Evolutionary conservation across 2,329 filamentous ascomycete genomes (phyloP).

Genomic region (Colletotrichum sojae): DNA sequence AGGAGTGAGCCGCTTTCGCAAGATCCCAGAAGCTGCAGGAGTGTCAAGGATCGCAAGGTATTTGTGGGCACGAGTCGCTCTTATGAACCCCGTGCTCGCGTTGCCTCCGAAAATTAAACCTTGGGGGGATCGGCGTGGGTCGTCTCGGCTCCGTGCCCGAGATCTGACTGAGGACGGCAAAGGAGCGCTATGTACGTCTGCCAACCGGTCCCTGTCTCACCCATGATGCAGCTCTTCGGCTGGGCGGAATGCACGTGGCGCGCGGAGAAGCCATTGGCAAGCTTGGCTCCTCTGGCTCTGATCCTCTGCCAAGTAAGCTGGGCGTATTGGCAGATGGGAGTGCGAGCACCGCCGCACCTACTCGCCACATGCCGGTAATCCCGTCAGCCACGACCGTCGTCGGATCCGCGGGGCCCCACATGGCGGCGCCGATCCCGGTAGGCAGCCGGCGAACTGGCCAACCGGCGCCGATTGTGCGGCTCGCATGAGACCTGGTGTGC

Average conservation of each 20-base stretch:
- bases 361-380: neutral
- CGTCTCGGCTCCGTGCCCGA: neutral
- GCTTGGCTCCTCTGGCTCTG: too few species aligned
- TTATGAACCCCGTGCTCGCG: too few species aligned
- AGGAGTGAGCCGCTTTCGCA: neutral
- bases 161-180: neutral
- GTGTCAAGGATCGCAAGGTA: neutral
- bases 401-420: too few species aligned
- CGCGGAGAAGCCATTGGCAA: too few species aligned
- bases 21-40: neutral
- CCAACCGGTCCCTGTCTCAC: conserved; percentile 14
- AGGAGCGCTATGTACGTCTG: conserved; percentile 7
- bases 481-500: too few species aligned
- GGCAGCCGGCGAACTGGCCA: too few species aligned
- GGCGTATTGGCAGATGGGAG: neutral
- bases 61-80: too few species aligned
- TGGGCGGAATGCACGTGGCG: neutral
- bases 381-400: neutral
- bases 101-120: too few species aligned
- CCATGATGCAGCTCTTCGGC: neutral
- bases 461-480: too few species aligned
- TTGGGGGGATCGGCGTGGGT: neutral
- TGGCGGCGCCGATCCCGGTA: too few species aligned
- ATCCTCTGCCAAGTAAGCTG: neutral
- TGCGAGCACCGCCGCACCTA: neutral